A percentile compares a stretch with the other conserved stretches of the same genome.
Evolutionary conservation across 768 basidiomycete genomes (phyloP).

Genomic region (Calocybe indica): DNA sequence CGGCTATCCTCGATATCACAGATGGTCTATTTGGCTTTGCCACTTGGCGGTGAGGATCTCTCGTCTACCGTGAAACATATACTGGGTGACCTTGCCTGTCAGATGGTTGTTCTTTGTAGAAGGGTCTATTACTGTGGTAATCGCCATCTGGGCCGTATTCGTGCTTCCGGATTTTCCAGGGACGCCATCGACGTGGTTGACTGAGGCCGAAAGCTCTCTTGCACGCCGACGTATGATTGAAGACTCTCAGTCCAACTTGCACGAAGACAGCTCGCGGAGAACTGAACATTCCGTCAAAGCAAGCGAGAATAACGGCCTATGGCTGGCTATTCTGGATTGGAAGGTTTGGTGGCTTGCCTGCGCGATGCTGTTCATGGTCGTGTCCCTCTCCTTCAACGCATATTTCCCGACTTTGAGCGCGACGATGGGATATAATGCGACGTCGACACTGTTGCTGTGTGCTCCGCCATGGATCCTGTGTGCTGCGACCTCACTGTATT

Average conservation of each 20-base stretch:
- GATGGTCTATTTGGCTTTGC: slow-evolving; percentile 67
- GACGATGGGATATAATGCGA: slow-evolving; percentile 64
- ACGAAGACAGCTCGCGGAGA: too few relatives aligned
- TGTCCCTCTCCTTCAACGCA: slow-evolving; percentile 70
- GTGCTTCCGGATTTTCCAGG: slow-evolving; percentile 81
- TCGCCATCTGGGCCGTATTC: slow-evolving; percentile 51
- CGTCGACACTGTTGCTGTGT: slow-evolving; percentile 67
- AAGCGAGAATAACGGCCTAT: slow-evolving; percentile 36
- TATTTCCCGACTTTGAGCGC: slow-evolving; percentile 75
- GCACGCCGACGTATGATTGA: slow-evolving; percentile 64
- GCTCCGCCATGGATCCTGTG: slow-evolving; percentile 79
- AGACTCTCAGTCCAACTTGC: slow-evolving; percentile 30
- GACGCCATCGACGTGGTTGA: slow-evolving; percentile 52
- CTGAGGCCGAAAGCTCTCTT: slow-evolving; percentile 51
- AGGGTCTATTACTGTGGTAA: slow-evolving; percentile 55
- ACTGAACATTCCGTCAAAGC: not conserved
- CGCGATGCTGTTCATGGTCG: slow-evolving; percentile 51
- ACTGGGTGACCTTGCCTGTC: not conserved
- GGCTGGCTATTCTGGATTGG: slow-evolving; percentile 67
- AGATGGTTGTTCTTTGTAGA: slow-evolving; percentile 81
- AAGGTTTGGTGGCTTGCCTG: slow-evolving; percentile 81
- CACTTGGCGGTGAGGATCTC: slow-evolving; percentile 61
- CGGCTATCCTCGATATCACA: slow-evolving; percentile 73
- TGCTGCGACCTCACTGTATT: slow-evolving; percentile 47
- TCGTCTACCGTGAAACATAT: not conserved